Evolutionary conservation across 192 early-diverging fungal species (phyloP), one percentile per base, ranked within the genome.

Genomic region (Backusella macrospora): DNA sequence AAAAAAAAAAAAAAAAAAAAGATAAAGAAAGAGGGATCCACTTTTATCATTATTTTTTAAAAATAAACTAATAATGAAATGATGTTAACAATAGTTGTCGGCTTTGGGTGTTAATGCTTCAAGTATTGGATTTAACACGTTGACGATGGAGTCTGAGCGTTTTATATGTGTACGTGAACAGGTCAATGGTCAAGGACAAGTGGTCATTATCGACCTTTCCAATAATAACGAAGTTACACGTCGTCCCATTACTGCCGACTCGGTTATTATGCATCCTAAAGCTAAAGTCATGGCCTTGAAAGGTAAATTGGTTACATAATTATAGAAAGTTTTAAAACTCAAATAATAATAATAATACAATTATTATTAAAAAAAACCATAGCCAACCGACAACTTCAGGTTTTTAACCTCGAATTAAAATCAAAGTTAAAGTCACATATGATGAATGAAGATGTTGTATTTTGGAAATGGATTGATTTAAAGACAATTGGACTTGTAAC

Each of bases 81-180:
- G 29, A 40, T 69, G 7, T 55, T 23, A 15, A 13, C 42, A 45
- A 38, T 86, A 99, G 97, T 92, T 99, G 79, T 90, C 89, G 72
- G 87, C 88, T 69, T 80, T 98, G 72, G 95, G 95, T 70, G 92
- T 99, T 80, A 96, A 96, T 84, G 86, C 90, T 42, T 91, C 92
- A 38, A 95, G 90, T 78, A 99, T 99, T 78, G 92, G 95, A 73
- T 99, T 99, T 84, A 97, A 96, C 81, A 98, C 94, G 26, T 86
- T 99, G 72, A 99, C 98, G 63, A 92, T 99, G 84, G 95, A 99
- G 82, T 98, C 96, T 7, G 96, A 99, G 83, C 93, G 96, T 74
- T 99, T 94, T 86, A 98, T 99, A 75, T 98, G 96, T 85, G 90
- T 98, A 34, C 93, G 98, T 65, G 98, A 99, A 79, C 92, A 91